Evolutionary conservation across 1,139 yeast genomes (phyloP), one percentile per base, ranked within the genome.

Genomic region (Sugiyamaella grinbergsii): DNA sequence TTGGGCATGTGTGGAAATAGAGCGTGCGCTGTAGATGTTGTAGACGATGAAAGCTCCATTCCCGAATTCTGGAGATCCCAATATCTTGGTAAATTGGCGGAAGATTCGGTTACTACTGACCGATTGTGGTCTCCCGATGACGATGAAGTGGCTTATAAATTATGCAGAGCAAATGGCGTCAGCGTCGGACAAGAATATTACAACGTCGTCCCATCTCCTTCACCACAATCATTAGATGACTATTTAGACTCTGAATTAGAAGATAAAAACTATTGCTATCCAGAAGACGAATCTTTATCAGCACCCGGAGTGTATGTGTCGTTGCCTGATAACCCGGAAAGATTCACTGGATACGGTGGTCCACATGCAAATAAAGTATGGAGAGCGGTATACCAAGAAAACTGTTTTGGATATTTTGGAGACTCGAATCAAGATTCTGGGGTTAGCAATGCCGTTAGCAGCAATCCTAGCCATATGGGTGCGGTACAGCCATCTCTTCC

Each of bases 261-360:
- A 36, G 53, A 50, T 40, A 41, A 20, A 8, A 82, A 80, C 67
- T 82, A 81, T 62, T 79, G 83, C 58, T 79, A 79, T 55, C 78
- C 83, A 16, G 87, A 82, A 56, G 86, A 81, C 54, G 85, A 69
- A 56, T 56, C 67, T 13, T 39, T 47, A 28, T 66, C 64, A 5
- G 61, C 65, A 7, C 66, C 65, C 37, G 83, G 96, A 51, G 97
- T 89, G 3, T 85, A 85, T 62, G 95, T 93, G 23, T 89, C 91
- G 62, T 77, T 94, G 53, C 75, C 84, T 22, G 88, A 86, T 52
- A 94, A 94, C 63, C 97, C 96, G 0, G 99, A 94, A 70, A 77
- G 98, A 63, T 94, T 88, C 71, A 94, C 98, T 1, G 98, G 98
- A 0, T 94, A 94, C 66, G 86, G 91, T 40, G 98, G 98, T 29